Evolutionary conservation across 345 rosid species (phyloP).

Genomic region (Erodium maritimum): DNA sequence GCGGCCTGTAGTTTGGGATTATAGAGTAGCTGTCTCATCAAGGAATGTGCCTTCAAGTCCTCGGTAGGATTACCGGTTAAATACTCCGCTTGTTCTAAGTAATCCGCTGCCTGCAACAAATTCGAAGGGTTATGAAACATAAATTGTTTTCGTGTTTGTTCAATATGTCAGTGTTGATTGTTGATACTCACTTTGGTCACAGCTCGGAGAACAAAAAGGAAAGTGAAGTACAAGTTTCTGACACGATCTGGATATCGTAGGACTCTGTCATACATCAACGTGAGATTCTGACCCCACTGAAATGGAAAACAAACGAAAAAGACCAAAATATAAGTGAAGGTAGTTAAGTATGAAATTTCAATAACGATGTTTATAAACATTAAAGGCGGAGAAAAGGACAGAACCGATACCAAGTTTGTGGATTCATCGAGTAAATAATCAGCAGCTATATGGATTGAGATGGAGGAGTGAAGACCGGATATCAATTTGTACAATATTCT

Average conservation of each 20-base stretch:
- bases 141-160: neutral
- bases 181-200: slow-evolving; percentile 58
- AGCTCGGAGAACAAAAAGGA: slow-evolving; percentile 85
- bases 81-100: slow-evolving; percentile 83
- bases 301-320: slow-evolving; percentile 12
- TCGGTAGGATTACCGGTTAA: slow-evolving; percentile 67
- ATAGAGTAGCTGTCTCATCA: slow-evolving; percentile 64
- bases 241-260: slow-evolving; percentile 79
- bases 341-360: too few species aligned
- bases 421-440: slow-evolving; percentile 85
- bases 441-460: slow-evolving; percentile 76
- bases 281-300: slow-evolving; percentile 96
- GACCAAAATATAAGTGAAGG: neutral
- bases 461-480: slow-evolving; percentile 96
- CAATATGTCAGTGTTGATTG: neutral
- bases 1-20: slow-evolving; percentile 75
- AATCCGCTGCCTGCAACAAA: slow-evolving; percentile 53
- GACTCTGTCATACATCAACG: slow-evolving; percentile 73
- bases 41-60: slow-evolving; percentile 72
- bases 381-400: neutral
- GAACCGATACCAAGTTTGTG: slow-evolving; percentile 38
- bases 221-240: slow-evolving; percentile 77
- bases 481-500: slow-evolving; percentile 75
- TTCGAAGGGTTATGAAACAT: neutral
- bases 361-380: neutral